A percentile compares a stretch with the other conserved stretches of the same genome.
These are phyloP conservation scores for Fusarium haematococcum DNA, from an alignment of 2,329 filamentous ascomycete genomes.

Conservation along the genomic window DNA sequence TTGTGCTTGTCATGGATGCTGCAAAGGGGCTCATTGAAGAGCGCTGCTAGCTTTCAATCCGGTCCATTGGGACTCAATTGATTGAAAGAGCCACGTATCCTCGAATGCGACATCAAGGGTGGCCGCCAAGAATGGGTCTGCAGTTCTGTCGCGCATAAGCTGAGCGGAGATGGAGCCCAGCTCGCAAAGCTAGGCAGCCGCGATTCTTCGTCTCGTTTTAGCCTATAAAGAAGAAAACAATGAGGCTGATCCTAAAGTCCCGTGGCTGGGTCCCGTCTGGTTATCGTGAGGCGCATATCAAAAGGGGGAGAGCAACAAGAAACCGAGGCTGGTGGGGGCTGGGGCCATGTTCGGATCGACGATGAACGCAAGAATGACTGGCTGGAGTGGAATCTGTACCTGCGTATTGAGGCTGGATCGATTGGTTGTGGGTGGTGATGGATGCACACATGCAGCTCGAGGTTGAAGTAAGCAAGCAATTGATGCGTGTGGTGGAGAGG, in stretches of 20 bases:
- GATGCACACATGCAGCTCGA: neutral
- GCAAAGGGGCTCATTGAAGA: conserved; percentile 11
- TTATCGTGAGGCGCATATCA: conserved; percentile 3
- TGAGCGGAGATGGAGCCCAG: neutral
- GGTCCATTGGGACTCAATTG: conserved; percentile 1
- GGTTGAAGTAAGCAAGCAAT: neutral
- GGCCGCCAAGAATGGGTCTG: conserved; percentile 5
- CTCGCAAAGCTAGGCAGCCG: neutral
- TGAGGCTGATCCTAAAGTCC: conserved; percentile 6
- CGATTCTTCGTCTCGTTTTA: neutral
- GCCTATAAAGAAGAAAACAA: neutral
- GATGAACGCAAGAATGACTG: conserved; percentile 5
- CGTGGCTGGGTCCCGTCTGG: conserved; percentile 4
- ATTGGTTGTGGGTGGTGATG: conserved; percentile 3
- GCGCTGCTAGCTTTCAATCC: conserved; percentile 25
- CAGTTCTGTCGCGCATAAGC: conserved; percentile 29
- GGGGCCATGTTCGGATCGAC: conserved; percentile 18
- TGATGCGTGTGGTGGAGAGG: neutral
- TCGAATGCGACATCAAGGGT: neutral
- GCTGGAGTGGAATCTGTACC: conserved; percentile 21
- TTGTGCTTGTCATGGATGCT: neutral
- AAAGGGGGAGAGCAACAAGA: neutral
- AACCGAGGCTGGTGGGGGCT: conserved; percentile 24
- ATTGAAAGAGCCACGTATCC: conserved; percentile 32
- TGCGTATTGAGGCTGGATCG: conserved; percentile 31